Base-by-base conservation (phyloP, 176 grass and related monocot genomes). In the Otatea glauca region DNA sequence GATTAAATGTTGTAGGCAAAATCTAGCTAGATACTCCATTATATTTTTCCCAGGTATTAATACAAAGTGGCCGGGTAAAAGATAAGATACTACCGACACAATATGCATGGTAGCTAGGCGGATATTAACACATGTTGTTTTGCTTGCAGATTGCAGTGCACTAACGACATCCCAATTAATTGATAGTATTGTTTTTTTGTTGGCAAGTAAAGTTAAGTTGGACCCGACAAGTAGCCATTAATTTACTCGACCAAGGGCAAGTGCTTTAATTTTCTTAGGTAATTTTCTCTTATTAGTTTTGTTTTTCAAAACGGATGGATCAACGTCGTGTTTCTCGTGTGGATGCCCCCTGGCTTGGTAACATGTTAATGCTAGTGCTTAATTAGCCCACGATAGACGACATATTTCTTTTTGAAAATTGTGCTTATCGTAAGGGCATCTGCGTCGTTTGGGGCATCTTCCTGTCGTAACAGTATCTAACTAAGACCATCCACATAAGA, bases 331-430 rank as follows among this genome's bases (percentile, higher is more conserved):
- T 65, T 65, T 11, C 59, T 79, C 42, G 76, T 79, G 76, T 65
- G 42, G 42, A 29, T 45, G 75, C 38, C 0, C 25, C 34, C 38
- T 72, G 72, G 53, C 39, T 45, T 32, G n/a, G 37, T 70, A 81
- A 50, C 66, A 71, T 34, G 49, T 12, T 55, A 12, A 17, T 38
- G 38, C 29, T 70, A 70, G 79, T 58, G 65, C 42, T 43, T 43
- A 43, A 65, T 69, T 69, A 69, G 78, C 69, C 78, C 64, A 81
- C 48, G 78, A 68, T 54, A 41, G 54, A 18, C 35, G 15, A n/a
- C n/a, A 15, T 9, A 43, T 9, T 43, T 9, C 8, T 43, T 43
- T 43, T 9, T 43, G 8, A 43, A 43, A 9, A 43, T 9, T 43
- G 42, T 43, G 42, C 42, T 43, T 43, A 43, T 9, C 42, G 0